Evolutionary conservation across 306 rosid genomes (phyloP).

Genomic region (apple (Malus domestica)): ASM211411v1 NC_041795.1:29653001-29653500

Average conservation of each 20-base stretch:
- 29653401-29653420: slow-evolving; percentile 7
- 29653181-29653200: slow-evolving; percentile 17
- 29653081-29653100: slow-evolving; percentile 22
- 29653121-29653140: neutral
- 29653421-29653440: slow-evolving; percentile 15
- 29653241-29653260: neutral
- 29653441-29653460: slow-evolving; percentile 4
- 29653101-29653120: slow-evolving; percentile 8
- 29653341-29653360: neutral
- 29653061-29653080: slow-evolving; percentile 1
- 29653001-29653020: no score
- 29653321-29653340: neutral
- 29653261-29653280: neutral
- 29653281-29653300: neutral
- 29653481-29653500: slow-evolving; percentile 15
- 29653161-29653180: neutral
- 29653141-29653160: no score
- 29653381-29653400: neutral
- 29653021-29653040: no score
- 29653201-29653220: slow-evolving; percentile 18
- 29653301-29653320: neutral
- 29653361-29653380: neutral
- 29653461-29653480: slow-evolving; percentile 9
- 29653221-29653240: slow-evolving; percentile 10
- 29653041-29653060: neutral